phyloP scores from a whole-genome alignment of 176 grass and related monocot species.

The Musa acuminata region DNA sequence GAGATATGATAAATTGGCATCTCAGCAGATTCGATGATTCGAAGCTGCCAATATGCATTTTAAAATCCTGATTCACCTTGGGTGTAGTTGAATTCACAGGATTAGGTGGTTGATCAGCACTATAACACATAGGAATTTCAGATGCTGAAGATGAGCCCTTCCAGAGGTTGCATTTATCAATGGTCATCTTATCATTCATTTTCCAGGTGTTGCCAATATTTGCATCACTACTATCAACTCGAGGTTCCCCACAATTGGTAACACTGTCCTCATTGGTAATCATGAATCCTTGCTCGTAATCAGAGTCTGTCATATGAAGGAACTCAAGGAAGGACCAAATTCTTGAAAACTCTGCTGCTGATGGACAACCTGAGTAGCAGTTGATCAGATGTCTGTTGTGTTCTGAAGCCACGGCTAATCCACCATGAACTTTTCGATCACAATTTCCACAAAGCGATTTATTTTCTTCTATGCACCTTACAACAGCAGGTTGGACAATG shows the following conservation, averaged over 20 bases:
- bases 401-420: slow-evolving; percentile 28
- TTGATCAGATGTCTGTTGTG: slow-evolving; percentile 70
- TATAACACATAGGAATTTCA: slow-evolving; percentile 24
- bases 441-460: slow-evolving; percentile 74
- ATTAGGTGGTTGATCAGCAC: slow-evolving; percentile 26
- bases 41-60: not conserved
- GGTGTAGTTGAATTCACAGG: slow-evolving; percentile 29
- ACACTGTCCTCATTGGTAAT: slow-evolving; percentile 52
- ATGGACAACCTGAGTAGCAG: slow-evolving; percentile 85
- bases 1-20: not conserved
- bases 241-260: slow-evolving; percentile 36
- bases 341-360: slow-evolving; percentile 75
- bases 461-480: slow-evolving; percentile 64
- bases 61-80: slow-evolving; percentile 39
- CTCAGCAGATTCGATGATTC: not conserved
- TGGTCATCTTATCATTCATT: slow-evolving; percentile 25
- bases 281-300: slow-evolving; percentile 73
- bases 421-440: slow-evolving; percentile 55
- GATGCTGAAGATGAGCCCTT: slow-evolving; percentile 45
- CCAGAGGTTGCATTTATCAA: slow-evolving; percentile 41
- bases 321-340: slow-evolving; percentile 77
- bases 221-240: slow-evolving; percentile 28
- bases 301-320: slow-evolving; percentile 47
- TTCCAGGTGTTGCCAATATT: slow-evolving; percentile 28
- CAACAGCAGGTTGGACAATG: slow-evolving; percentile 52